phyloP scores from a whole-genome alignment of 2,329 filamentous ascomycete species.

The Dactylellina sp. region DNA sequence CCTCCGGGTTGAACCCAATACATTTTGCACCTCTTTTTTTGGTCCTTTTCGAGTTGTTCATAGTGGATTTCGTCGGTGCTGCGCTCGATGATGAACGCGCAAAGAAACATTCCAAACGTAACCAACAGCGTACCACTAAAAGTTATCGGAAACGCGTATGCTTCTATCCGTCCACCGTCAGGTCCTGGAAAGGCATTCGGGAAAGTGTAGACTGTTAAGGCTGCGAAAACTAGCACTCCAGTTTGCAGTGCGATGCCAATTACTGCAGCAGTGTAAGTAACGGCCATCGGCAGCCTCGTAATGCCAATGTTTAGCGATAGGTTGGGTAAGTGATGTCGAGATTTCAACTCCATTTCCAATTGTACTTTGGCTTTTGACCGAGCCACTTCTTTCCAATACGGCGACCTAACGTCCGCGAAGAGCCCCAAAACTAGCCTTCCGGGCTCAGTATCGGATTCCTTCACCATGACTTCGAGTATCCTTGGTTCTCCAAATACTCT shows the following conservation, averaged over 20 bases:
- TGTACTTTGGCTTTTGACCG: slow-evolving; percentile 3
- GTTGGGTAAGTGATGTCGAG: slow-evolving; percentile 46
- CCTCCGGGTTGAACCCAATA: slow-evolving; percentile 45
- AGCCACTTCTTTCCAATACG: slow-evolving; percentile 35
- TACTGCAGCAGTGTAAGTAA: slow-evolving; percentile 33
- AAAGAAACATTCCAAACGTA: slow-evolving; percentile 61
- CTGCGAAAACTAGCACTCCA: slow-evolving; percentile 29
- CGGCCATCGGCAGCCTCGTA: slow-evolving; percentile 19
- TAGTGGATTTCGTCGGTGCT: slow-evolving; percentile 60
- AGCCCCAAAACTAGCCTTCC: slow-evolving; percentile 11
- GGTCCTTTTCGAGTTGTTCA: slow-evolving; percentile 13
- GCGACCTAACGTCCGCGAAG: slow-evolving; percentile 28
- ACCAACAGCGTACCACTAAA: slow-evolving; percentile 61
- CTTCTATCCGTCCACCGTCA: slow-evolving; percentile 15
- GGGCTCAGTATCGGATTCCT: slow-evolving; percentile 1
- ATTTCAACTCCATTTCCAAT: slow-evolving; percentile 32
- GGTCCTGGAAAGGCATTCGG: slow-evolving; percentile 10
- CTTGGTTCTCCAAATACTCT: slow-evolving; percentile 41
- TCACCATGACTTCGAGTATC: slow-evolving; percentile 44
- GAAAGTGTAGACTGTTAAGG: slow-evolving; percentile 23
- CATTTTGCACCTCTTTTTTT: slow-evolving; percentile 26
- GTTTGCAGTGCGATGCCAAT: slow-evolving; percentile 30
- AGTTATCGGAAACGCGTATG: slow-evolving; percentile 61
- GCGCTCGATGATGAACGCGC: slow-evolving; percentile 62
- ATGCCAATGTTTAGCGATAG: slow-evolving; percentile 55